phyloP scores from a whole-genome alignment of 805 yeast species.

The Sugiyamaella boreocaroliniensis region DNA sequence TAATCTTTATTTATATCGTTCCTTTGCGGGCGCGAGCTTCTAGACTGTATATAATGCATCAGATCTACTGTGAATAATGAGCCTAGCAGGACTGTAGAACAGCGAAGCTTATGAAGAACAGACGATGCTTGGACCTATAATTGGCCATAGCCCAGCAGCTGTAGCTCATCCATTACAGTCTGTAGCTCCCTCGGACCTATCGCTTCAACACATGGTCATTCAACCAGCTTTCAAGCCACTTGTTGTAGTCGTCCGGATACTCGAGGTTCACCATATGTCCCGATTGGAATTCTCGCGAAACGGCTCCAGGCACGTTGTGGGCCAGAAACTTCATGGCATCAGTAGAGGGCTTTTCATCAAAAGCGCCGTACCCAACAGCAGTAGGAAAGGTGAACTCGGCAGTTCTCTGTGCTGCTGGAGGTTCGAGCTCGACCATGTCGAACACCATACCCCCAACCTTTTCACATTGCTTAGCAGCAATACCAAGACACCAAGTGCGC shows the following conservation, averaged over 20 bases:
- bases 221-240: background rate
- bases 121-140: too few relatives aligned
- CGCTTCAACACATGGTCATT: too few relatives aligned
- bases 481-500: background rate
- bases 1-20: background rate
- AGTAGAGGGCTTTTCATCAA: background rate
- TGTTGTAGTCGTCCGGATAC: background rate
- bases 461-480: background rate
- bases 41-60: background rate
- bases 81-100: too few relatives aligned
- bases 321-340: background rate
- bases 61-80: background rate
- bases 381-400: background rate
- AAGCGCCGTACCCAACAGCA: background rate
- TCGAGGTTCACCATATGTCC: slow-evolving; percentile 5
- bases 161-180: too few relatives aligned
- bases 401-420: background rate
- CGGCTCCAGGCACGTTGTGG: background rate
- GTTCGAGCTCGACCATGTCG: background rate
- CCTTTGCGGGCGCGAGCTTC: background rate
- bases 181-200: too few relatives aligned
- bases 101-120: too few relatives aligned
- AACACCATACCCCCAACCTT: background rate
- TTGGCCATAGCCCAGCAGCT: too few relatives aligned
- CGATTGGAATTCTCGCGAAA: background rate